phyloP scores from a whole-genome alignment of 306 rosid species.

The Vachellia collinsii region DNA sequence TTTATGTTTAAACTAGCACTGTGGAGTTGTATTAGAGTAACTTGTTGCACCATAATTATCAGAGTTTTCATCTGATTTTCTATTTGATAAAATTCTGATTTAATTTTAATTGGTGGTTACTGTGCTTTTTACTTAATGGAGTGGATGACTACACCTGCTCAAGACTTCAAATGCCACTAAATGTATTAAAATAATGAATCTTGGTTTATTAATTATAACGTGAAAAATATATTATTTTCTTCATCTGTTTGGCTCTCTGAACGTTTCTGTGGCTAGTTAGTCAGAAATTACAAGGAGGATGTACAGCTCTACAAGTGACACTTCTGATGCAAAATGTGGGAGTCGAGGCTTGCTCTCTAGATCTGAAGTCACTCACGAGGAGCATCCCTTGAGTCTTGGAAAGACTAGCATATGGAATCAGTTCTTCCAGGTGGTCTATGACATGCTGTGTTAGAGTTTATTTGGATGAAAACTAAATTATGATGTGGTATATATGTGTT shows the following conservation, averaged over 20 bases:
- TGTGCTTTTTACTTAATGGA: conserved; percentile 14
- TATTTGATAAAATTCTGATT: conserved; percentile 3
- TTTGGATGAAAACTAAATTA: conserved; percentile 11
- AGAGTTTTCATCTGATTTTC: conserved; percentile 13
- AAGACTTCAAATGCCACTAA: no score
- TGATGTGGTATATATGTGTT: neutral
- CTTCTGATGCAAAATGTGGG: conserved; percentile 59
- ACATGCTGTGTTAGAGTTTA: conserved; percentile 1
- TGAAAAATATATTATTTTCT: conserved; percentile 16
- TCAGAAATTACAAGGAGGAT: conserved; percentile 91
- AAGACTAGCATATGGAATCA: conserved; percentile 95
- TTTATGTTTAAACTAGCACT: conserved; percentile 18
- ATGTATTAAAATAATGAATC: neutral
- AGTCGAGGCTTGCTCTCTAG: conserved; percentile 78
- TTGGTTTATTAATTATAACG: conserved; percentile 15
- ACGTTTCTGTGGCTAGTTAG: conserved; percentile 96
- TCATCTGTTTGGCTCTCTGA: conserved; percentile 64
- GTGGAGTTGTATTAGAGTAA: neutral
- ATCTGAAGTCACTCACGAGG: conserved; percentile 86
- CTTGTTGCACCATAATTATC: neutral
- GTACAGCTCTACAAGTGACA: conserved; percentile 60
- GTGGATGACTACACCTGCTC: neutral
- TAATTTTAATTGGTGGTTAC: neutral
- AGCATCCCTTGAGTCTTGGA: conserved; percentile 99
- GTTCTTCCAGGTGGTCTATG: conserved; percentile 82